Base-by-base conservation (phyloP, 352 stramenopile species). In the Pythium sukuiense region DNA sequence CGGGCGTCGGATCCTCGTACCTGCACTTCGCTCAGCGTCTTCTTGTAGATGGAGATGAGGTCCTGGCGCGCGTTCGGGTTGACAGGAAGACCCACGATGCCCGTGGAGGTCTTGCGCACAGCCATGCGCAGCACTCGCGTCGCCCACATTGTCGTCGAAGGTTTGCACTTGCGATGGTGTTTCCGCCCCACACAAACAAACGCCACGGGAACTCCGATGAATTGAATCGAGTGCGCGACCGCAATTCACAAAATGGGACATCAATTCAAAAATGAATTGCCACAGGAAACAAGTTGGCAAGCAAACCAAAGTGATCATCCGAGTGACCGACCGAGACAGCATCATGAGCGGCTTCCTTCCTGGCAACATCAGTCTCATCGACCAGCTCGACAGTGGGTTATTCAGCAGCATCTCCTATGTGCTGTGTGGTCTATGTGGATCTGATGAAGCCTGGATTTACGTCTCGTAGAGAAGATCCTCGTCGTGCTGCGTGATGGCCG, bases 401-500 rank as follows among this genome's bases (percentile, higher is more conserved):
- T 29, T 59, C 24, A 37, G 13, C 16, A 16, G 11, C 55, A 37
- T 24, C 20, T 24, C 20, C 20, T 24, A 24, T 24, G 20, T 24
- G 20, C 20, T 24, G 20, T 24, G 20, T 24, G 20, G 20, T 24
- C 20, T 24, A 24, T 0, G 20, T 24, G 20, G 20, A 24, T 55
- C 29, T 61, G 13, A 53, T 29, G 18, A 13, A 5, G 45, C 16
- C n/a, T 32, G 0, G 14, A 29, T n/a, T 6, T 61, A 29, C 33
- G 20, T 12, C 39, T 43, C 53, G 1, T 63, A 95, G 87, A 95
- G 76, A 81, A 93, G 83, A 87, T 95, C 67, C 70, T 95, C 49
- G 88, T 99, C 61, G 93, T 99, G 27, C 77, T 99, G 33, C 87
- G 94, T 52, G 97, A 99, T 76, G 96, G 96, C 35, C 88, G 96